Percentiles rank a stretch among this genome's conserved stretches.
phyloP scores from a whole-genome alignment of 2,329 filamentous ascomycete species.

The Sordariomycetes sp. region DNA sequence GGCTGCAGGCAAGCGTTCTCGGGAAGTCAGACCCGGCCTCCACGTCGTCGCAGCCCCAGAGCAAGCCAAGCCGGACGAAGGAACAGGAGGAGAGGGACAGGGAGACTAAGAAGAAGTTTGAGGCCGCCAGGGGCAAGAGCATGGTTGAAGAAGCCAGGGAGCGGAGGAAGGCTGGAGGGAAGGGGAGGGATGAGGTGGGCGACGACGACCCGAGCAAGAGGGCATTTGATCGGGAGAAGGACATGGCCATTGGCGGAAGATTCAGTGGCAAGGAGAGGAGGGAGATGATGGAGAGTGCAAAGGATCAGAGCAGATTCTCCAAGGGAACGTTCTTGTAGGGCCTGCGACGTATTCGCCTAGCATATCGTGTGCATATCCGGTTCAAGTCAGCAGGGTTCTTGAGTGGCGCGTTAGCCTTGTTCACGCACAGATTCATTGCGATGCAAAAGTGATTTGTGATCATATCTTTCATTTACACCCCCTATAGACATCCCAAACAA shows the following conservation, averaged over 20 bases:
- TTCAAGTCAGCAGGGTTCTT: background rate
- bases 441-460: too few species aligned
- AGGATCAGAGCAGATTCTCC: conserved; percentile 75
- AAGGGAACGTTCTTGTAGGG: conserved; percentile 56
- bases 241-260: conserved; percentile 70
- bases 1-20: conserved; percentile 73
- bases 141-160: conserved; percentile 50
- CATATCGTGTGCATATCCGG: background rate
- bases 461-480: too few species aligned
- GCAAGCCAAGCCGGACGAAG: conserved; percentile 36
- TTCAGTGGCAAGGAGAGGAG: conserved; percentile 65
- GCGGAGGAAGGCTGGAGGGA: conserved; percentile 17
- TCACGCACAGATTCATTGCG: too few species aligned
- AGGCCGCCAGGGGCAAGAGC: conserved; percentile 46
- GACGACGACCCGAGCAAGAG: conserved; percentile 88
- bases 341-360: too few species aligned
- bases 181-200: conserved; percentile 41
- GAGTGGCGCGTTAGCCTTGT: too few species aligned
- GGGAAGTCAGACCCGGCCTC: too few species aligned
- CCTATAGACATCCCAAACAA: too few species aligned
- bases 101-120: conserved; percentile 38
- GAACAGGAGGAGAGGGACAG: conserved; percentile 48
- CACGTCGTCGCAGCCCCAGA: too few species aligned
- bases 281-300: conserved; percentile 71
- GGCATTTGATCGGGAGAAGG: conserved; percentile 86